Base-by-base conservation (phyloP, 2,329 filamentous ascomycete species). In the Fusarium austroafricanum region DNA sequence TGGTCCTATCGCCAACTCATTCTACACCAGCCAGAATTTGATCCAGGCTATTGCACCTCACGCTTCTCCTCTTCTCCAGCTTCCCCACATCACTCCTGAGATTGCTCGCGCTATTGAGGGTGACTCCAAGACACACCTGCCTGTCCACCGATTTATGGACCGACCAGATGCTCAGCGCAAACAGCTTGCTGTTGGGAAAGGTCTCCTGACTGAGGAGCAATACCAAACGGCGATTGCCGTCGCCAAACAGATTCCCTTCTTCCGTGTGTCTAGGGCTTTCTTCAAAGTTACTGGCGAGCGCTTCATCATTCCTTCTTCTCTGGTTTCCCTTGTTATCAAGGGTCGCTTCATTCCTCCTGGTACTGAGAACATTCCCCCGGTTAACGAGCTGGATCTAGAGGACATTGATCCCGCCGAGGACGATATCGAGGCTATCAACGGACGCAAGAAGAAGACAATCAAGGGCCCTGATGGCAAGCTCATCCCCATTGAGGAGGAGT, bases 281-380 rank as follows among this genome's bases (percentile, higher is more conserved):
- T 99, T 99, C 89, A 99, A 99, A 84, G 96, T 99, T 44, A 90
- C 93, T 52, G 96, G 96, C 76, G 96, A 99, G 81, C 92, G 92
- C 70, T 92, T 91, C 78, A 93, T 99, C 75, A 97, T 95, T 31
- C 94, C 96, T 9, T 93, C 92, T 60, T 97, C 94, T 57, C 87
- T 99, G 37, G 95, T 98, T 21, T 95, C 94, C 65, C 90, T 99
- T 29, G 93, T 99, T 51, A 89, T 99, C 77, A 99, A 99, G 83
- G 94, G 92, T 31, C 93, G 96, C 56, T 92, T 98, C 76, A 90
- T 98, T 46, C 96, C 96, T 8, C 94, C 96, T 6, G 95, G 94
- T 44, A 90, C 88, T 68, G 86, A 87, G 23, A 84, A 91, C 53
- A 84, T 97, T 9, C 94, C 96, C 6, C 83, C 87, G 40, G 84